phyloP scores from a whole-genome alignment of 1,284 basidiomycete species.

The Heliocybe sulcata region DNA sequence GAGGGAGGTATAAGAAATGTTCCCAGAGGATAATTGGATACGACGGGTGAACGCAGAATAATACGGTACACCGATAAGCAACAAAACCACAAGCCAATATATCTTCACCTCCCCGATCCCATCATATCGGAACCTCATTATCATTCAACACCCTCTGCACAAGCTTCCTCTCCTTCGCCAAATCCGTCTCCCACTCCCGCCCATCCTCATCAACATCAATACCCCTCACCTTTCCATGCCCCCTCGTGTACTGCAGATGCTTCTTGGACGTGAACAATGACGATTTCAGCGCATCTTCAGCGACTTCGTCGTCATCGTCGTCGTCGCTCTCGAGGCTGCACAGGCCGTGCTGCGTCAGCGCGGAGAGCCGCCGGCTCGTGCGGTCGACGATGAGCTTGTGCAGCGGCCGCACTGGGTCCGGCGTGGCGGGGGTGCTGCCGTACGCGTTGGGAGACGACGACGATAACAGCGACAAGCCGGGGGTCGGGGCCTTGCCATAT shows the following conservation, averaged over 20 bases:
- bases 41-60: too few species aligned
- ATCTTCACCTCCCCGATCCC: too few species aligned
- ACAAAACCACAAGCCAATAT: too few species aligned
- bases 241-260: constrained; percentile 12
- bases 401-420: not conserved
- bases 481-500: not conserved
- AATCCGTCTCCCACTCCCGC: constrained; percentile 2
- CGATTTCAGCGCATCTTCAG: too few species aligned
- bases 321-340: not conserved
- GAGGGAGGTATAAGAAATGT: too few species aligned
- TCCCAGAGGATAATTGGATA: too few species aligned
- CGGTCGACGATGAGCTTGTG: not conserved
- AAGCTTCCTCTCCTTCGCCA: constrained; percentile 5
- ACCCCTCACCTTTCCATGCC: constrained; percentile 10
- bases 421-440: not conserved
- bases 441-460: not conserved
- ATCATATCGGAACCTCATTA: constrained; percentile 1
- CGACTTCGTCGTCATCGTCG: too few species aligned
- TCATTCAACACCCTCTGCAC: constrained; percentile 1
- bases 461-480: not conserved
- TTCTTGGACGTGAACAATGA: constrained; percentile 15
- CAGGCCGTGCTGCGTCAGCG: constrained; percentile 8
- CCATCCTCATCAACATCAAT: constrained; percentile 4
- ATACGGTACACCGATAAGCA: too few species aligned
- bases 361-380: constrained; percentile 8